Percentiles rank a stretch among this genome's conserved stretches.
Conservation (phyloP, 768 basidiomycete species). For the Hypholoma sublateritium region DNA sequence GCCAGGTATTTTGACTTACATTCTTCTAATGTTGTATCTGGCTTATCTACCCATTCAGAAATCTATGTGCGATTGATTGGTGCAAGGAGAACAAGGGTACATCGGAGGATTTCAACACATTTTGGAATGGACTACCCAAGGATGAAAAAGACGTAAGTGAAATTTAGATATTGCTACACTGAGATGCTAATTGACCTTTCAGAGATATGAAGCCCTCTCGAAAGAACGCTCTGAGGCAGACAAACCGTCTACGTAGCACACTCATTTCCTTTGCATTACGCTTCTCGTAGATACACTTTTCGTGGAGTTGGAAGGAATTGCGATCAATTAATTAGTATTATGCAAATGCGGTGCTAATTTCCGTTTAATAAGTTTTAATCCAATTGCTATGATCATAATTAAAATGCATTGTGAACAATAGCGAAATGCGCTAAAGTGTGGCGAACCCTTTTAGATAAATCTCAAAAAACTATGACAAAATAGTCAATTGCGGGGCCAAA, state of each 20-base stretch:
- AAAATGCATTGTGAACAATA: too few species aligned
- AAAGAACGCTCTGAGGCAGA: not conserved
- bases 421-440: too few species aligned
- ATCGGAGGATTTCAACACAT: not conserved
- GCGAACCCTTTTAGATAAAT: too few species aligned
- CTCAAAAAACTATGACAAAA: too few species aligned
- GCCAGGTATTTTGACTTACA: not conserved
- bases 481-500: too few species aligned
- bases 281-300: not conserved
- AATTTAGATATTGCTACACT: not conserved
- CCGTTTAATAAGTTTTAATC: too few species aligned
- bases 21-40: not conserved
- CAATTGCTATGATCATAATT: too few species aligned
- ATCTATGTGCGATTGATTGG: not conserved
- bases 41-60: not conserved
- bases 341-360: too few species aligned
- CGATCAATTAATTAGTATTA: too few species aligned
- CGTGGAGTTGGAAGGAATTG: too few species aligned
- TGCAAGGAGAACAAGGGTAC: conserved; percentile 1
- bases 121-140: not conserved
- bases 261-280: not conserved
- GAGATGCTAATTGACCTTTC: not conserved
- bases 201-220: not conserved
- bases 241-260: not conserved
- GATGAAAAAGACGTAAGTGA: not conserved